These are phyloP conservation scores for Aristolochia fimbriata DNA, from an alignment of 164 flowering plant species.

Conservation along the genomic window DNA sequence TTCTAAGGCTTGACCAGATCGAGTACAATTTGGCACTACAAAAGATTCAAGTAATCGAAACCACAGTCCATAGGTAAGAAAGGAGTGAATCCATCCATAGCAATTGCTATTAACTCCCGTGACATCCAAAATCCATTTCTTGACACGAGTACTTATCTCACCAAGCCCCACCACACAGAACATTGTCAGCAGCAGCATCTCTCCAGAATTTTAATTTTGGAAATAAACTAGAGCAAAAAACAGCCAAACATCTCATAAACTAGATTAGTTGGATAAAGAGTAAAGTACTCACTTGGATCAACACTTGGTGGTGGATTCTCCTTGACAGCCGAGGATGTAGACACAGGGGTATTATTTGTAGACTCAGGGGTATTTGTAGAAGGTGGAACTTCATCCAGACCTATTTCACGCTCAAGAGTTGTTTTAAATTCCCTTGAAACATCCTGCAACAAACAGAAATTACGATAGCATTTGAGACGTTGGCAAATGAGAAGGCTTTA, in stretches of 20 bases:
- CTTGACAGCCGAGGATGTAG: slow-evolving; percentile 20
- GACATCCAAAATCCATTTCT: too few species aligned
- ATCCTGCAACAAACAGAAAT: slow-evolving; percentile 35
- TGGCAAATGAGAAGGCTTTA: not conserved
- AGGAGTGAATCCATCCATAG: too few species aligned
- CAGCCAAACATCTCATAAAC: not conserved
- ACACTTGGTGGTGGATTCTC: slow-evolving; percentile 21
- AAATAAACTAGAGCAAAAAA: not conserved
- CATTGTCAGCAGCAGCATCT: too few species aligned
- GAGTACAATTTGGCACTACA: too few species aligned
- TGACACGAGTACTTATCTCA: too few species aligned
- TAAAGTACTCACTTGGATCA: not conserved
- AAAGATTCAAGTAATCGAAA: too few species aligned
- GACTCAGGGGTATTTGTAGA: slow-evolving; percentile 26
- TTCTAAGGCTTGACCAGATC: too few species aligned
- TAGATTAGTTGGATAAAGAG: not conserved
- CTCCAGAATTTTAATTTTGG: too few species aligned
- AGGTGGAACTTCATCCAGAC: slow-evolving; percentile 67
- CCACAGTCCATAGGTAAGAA: too few species aligned
- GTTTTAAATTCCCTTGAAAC: slow-evolving; percentile 96
- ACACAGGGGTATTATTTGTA: slow-evolving; percentile 17
- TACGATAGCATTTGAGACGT: not conserved
- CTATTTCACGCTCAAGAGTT: slow-evolving; percentile 89
- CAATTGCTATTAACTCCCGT: too few species aligned
- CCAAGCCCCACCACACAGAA: too few species aligned